Evolutionary conservation across 2,329 filamentous ascomycete genomes (phyloP).

Genomic region (Drechslerella dactyloides): DNA sequence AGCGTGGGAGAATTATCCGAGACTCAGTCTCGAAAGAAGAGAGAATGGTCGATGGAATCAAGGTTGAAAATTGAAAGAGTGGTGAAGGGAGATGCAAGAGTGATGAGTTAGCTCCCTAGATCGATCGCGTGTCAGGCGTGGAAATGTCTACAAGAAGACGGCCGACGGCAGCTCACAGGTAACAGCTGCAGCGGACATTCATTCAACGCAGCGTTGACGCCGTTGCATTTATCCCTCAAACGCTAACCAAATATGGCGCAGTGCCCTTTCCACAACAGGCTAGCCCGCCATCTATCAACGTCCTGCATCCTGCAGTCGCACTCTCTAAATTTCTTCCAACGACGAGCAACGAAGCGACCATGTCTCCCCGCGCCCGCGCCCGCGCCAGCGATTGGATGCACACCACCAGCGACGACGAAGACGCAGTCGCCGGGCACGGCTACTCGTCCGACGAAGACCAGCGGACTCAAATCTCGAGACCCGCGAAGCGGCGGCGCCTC

Average conservation of each 20-base stretch:
- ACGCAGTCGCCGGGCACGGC: constrained; percentile 8
- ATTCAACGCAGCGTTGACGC: no score
- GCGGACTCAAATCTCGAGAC: constrained; percentile 31
- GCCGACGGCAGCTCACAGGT: no score
- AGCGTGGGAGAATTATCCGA: no score
- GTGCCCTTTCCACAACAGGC: neutral
- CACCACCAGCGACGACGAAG: constrained; percentile 31
- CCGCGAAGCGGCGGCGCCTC: constrained; percentile 41
- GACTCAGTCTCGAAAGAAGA: no score
- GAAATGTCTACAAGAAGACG: no score
- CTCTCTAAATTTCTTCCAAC: neutral
- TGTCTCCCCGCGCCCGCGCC: constrained; percentile 43
- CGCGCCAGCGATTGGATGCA: constrained; percentile 50
- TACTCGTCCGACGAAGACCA: constrained; percentile 39
- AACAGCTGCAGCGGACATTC: no score
- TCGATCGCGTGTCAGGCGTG: no score
- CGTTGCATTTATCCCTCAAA: neutral
- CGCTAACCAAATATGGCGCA: neutral
- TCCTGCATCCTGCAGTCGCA: constrained; percentile 9
- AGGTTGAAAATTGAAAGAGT: no score
- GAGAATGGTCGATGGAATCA: no score
- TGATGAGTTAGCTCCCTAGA: no score
- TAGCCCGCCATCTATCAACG: neutral
- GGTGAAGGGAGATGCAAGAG: no score
- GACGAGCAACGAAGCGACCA: constrained; percentile 9